These are phyloP conservation scores for Phragmites australis DNA, from an alignment of 176 grass and related monocot genomes.

Conservation along the genomic window DNA sequence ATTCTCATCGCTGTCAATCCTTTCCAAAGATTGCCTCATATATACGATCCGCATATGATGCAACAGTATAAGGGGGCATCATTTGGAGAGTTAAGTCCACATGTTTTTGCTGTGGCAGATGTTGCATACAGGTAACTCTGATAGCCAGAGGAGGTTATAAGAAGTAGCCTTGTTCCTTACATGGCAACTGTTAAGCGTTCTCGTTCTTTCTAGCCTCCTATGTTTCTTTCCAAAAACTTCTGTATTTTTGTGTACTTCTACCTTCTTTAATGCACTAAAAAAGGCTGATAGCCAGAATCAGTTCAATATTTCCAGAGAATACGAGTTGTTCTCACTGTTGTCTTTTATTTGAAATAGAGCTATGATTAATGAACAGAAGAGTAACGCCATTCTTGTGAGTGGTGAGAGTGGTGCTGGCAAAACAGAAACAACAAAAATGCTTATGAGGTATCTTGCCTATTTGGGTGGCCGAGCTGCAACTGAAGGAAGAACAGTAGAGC, in stretches of 20 bases:
- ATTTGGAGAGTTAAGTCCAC: conserved; percentile 95
- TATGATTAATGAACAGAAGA: conserved; percentile 92
- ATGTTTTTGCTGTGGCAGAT: conserved; percentile 99
- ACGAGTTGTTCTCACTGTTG: conserved; percentile 29
- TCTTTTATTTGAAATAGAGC: conserved; percentile 58
- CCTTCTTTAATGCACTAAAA: neutral
- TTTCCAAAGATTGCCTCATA: conserved; percentile 93
- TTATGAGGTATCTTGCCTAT: conserved; percentile 98
- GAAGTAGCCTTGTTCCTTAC: neutral
- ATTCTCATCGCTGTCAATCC: conserved; percentile 98
- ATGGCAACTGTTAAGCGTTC: neutral
- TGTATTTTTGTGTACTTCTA: neutral
- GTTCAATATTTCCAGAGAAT: neutral
- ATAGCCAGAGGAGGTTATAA: conserved; percentile 7
- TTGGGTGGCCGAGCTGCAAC: conserved; percentile 89
- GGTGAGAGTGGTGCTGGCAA: conserved; percentile 98
- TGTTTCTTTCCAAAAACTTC: neutral
- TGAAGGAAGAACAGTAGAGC: conserved; percentile 98
- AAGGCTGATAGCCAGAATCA: neutral
- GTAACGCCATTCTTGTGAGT: conserved; percentile 97
- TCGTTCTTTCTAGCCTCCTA: neutral
- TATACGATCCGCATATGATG: conserved; percentile 98
- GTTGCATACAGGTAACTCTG: conserved; percentile 77
- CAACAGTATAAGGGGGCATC: conserved; percentile 96
- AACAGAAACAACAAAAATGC: conserved; percentile 99